Conservation (phyloP, 306 rosid genomes). For the Castanea mollissima region DNA sequence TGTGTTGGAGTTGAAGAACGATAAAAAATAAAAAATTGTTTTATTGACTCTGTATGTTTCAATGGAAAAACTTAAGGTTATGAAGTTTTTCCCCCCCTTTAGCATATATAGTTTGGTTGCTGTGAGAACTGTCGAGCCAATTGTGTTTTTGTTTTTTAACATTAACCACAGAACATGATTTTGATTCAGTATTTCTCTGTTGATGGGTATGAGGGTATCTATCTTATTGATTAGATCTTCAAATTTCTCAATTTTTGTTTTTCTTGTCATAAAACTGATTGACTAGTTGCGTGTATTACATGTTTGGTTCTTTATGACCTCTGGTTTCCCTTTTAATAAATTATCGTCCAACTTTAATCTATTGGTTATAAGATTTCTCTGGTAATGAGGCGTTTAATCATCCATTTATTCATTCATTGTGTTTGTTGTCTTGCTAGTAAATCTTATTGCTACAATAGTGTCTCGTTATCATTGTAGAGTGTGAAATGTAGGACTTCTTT, state of each 20-base stretch:
- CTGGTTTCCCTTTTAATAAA: neutral
- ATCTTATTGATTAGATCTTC: neutral
- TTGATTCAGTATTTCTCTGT: neutral
- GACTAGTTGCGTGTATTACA: neutral
- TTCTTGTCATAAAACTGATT: neutral
- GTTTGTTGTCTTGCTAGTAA: neutral
- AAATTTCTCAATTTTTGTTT: neutral
- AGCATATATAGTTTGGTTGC: too few species aligned
- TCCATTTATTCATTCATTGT: constrained; percentile 1
- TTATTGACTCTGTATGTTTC: neutral
- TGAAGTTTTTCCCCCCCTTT: too few species aligned
- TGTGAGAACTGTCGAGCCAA: too few species aligned
- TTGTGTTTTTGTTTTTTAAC: too few species aligned
- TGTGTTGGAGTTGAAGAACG: neutral
- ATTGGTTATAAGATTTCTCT: neutral
- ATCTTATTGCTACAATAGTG: neutral
- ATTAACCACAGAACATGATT: too few species aligned
- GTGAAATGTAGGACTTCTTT: neutral
- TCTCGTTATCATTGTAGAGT: neutral
- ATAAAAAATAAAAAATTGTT: neutral
- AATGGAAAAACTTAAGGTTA: neutral
- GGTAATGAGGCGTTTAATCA: neutral
- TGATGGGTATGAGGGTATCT: neutral
- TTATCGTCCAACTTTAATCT: neutral
- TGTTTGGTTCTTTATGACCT: neutral